Conservation (phyloP, 176 grass and related monocot species). For the Aegilops tauschii region DNA sequence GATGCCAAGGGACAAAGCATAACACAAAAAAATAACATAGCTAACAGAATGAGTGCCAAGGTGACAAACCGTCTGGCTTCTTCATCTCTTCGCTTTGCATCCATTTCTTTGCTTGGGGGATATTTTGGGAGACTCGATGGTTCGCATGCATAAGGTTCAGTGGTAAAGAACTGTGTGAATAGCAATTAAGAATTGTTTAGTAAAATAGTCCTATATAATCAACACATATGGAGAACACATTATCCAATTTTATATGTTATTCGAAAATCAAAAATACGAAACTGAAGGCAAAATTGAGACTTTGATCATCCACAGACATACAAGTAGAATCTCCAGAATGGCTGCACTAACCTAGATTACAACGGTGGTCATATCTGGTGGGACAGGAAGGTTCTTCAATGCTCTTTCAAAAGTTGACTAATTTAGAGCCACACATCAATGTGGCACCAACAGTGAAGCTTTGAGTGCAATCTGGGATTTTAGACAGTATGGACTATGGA, state of each 20-base stretch:
- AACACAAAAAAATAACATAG: conserved; percentile 7
- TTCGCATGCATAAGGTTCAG: conserved; percentile 71
- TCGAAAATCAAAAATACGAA: not conserved
- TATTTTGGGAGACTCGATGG: conserved; percentile 62
- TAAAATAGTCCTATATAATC: conserved; percentile 19
- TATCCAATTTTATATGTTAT: not conserved
- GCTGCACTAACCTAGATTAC: conserved; percentile 13
- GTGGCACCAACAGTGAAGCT: not conserved
- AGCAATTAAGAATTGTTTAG: conserved; percentile 19
- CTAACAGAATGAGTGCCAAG: conserved; percentile 1
- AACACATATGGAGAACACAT: conserved; percentile 3
- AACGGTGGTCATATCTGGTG: conserved; percentile 3
- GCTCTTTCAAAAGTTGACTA: not conserved
- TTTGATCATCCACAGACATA: not conserved
- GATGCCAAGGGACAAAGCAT: not conserved
- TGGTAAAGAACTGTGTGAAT: conserved; percentile 67
- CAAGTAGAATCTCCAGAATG: not conserved
- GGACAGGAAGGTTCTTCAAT: not conserved
- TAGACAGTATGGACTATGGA: not conserved
- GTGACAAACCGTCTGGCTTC: conserved; percentile 74
- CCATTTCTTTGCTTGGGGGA: conserved; percentile 85
- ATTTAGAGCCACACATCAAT: not conserved
- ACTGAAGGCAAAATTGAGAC: not conserved
- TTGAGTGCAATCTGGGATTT: not conserved
- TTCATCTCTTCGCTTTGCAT: conserved; percentile 81